Evolutionary conservation across 2,329 filamentous ascomycete species (phyloP).

Genomic region (Alternaria metachromatica): DNA sequence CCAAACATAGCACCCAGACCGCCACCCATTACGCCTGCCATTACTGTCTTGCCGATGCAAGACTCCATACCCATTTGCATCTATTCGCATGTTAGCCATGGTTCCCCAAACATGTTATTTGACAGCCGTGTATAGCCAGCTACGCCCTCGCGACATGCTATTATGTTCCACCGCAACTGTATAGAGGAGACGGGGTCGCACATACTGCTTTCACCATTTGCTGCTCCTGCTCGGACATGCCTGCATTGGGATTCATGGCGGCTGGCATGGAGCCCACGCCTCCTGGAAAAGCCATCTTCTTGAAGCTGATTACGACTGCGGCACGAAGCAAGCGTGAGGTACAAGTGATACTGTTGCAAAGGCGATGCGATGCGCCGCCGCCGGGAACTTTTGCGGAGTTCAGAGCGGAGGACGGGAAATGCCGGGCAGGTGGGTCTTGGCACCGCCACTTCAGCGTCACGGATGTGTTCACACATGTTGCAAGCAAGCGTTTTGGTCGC

Average conservation of each 20-base stretch:
- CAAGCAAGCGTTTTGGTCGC: not conserved
- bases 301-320: not conserved
- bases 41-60: slow-evolving; percentile 84
- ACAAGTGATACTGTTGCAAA: slow-evolving; percentile 8
- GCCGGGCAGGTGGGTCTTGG: slow-evolving; percentile 30
- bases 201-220: slow-evolving; percentile 57
- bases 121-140: not conserved
- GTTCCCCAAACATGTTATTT: not conserved
- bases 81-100: slow-evolving; percentile 53
- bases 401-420: slow-evolving; percentile 40
- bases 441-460: not conserved
- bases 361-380: slow-evolving; percentile 18
- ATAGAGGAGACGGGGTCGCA: not conserved
- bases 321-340: not conserved
- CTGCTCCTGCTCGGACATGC: slow-evolving; percentile 54
- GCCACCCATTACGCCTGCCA: slow-evolving; percentile 93
- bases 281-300: slow-evolving; percentile 42
- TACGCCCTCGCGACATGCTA: not conserved
- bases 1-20: slow-evolving; percentile 93
- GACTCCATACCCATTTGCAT: slow-evolving; percentile 89
- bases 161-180: not conserved
- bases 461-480: not conserved
- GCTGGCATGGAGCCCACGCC: slow-evolving; percentile 31
- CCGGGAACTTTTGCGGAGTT: slow-evolving; percentile 45
- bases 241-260: slow-evolving; percentile 44